Base-by-base conservation (phyloP, 805 yeast genomes). In the Zygotorulaspora chibaensis region DNA sequence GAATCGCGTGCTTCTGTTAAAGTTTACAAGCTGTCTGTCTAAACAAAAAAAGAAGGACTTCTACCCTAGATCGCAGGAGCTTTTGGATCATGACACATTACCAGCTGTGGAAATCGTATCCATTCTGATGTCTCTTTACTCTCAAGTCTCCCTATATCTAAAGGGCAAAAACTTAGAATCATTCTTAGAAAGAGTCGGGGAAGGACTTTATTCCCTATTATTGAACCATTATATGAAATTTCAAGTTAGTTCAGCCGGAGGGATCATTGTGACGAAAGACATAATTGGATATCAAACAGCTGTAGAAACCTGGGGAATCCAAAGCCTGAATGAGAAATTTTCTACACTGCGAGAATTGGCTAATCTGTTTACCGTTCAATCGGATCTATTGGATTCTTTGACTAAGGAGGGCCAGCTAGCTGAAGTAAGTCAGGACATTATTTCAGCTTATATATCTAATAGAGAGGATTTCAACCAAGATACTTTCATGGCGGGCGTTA, bases 331-430 rank as follows among this genome's bases (percentile, higher is more conserved):
- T 3, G 85, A 81, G 28, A 75, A 76, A 46, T 83, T 86, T 67
- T 80, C 79, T 41, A 74, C 87, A 10, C 68, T 90, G 51, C 78
- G 88, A 60, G 96, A 89, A 54, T 76, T 90, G 50, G 88, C 91
- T 27, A 87, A 87, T 57, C 69, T 90, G 48, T 90, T 83, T 63
- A 83, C 95, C 0, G 95, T 87, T 13, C 93, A 86, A 59, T 84
- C 91, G 1, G 85, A 85, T 46, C 74, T 87, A 55, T 69, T 89
- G 44, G 81, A 81, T 51, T 85, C 95, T 1, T 72, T 89, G 58
- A 80, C 88, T 2, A 80, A 82, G 34, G 96, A 88, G 58, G 93
- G 96, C 1, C 87, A 82, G 55, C 70, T 89, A 51, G 80, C 83
- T 1, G 74, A 73, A 46, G 72, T 87, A 61, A 82, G 80, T 58